Evolutionary conservation across 176 grass and related monocot species (phyloP), one percentile per base, ranked within the genome.

Genomic region (Raddia guianensis): DNA sequence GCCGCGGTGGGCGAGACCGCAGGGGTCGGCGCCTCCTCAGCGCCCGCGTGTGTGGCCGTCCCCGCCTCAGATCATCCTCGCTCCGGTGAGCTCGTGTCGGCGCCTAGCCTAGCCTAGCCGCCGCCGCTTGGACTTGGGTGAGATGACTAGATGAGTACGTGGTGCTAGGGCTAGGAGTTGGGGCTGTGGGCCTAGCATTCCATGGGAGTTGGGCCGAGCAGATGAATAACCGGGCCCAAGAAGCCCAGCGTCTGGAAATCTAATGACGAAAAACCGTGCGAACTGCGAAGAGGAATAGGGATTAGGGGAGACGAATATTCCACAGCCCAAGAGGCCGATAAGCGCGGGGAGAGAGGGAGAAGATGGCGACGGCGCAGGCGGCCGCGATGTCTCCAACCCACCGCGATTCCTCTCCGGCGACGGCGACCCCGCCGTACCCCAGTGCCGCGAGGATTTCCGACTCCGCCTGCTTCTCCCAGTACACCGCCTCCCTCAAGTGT

Each of bases 401-500:
- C 59, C 75, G 73, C 77, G 78, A 62, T 11, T 66, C 85, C 46
- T 66, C 81, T 12, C 70, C 82, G 37, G 82, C 71, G 42, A 43
- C 71, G 81, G 43, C 86, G 16, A 1, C 86, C 34, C 81, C 87
- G 8, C 86, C 85, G 13, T 98, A 93, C 80, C 88, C 90, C 9
- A 87, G 84, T 60, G 78, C 88, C 9, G 92, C 83, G 8, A 87
- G 86, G 81, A 75, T 98, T 13, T 82, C 95, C 0, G 90, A 98
- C 78, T 98, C 92, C 9, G 56, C 49, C 72, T 98, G 95, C 86
- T 98, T 89, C 61, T 76, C 87, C 14, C 91, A 98, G 78, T 98
- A 98, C 83, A 91, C 86, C 12, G 92, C 95, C 43, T 98, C 92
- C 50, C 87, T 98, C 75, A 98, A 94, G 80, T 98, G 95, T 98